phyloP scores from a whole-genome alignment of 169 alveolate species.

The Cryptosporidium ubiquitum region DNA sequence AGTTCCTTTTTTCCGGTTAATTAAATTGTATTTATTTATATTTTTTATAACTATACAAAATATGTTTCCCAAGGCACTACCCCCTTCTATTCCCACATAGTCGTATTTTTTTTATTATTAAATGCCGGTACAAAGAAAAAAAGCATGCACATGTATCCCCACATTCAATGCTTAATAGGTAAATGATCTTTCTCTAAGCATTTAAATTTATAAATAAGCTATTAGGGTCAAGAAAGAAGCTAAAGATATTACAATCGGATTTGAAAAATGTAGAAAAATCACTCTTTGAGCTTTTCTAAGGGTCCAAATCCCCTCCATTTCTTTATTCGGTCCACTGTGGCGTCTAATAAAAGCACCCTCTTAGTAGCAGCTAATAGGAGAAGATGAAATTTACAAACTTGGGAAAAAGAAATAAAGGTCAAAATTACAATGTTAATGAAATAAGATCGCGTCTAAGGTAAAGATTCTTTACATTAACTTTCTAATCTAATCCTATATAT shows the following conservation, averaged over 20 bases:
- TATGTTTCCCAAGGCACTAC: background rate
- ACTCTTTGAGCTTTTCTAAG: too few relatives aligned
- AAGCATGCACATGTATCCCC: conserved; percentile 32
- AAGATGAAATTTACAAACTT: background rate
- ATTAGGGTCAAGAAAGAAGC: too few relatives aligned
- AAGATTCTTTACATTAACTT: background rate
- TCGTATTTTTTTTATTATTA: background rate
- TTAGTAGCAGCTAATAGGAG: too few relatives aligned
- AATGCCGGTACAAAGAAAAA: conserved; percentile 20
- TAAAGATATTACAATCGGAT: too few relatives aligned
- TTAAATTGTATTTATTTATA: too few relatives aligned
- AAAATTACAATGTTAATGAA: conserved; percentile 2
- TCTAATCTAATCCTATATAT: background rate
- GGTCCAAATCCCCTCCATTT: too few relatives aligned
- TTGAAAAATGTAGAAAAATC: too few relatives aligned
- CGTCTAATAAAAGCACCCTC: too few relatives aligned
- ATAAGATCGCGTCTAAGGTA: background rate
- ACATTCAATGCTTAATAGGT: background rate
- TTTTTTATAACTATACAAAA: background rate
- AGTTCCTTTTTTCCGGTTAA: background rate
- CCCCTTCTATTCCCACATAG: conserved; percentile 14
- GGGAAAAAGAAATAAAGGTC: background rate
- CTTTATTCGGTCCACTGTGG: too few relatives aligned
- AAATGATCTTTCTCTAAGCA: too few relatives aligned
- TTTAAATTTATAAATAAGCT: too few relatives aligned